phyloP scores from a whole-genome alignment of 257 asterid genomes.

The Primulina tabacum region DNA sequence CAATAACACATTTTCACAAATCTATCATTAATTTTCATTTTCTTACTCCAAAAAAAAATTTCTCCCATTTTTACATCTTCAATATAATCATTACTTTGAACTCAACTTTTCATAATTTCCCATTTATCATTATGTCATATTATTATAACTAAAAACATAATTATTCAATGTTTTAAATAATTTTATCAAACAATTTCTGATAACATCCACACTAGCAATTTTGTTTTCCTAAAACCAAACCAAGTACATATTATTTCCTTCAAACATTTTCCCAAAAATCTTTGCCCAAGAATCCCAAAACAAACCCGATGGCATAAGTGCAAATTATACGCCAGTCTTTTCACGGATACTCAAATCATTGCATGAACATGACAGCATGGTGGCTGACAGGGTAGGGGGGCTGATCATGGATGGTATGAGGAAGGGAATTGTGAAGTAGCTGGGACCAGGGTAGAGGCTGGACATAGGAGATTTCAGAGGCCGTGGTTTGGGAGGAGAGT shows the following conservation, averaged over 20 bases:
- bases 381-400: constrained; percentile 2
- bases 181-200: background rate
- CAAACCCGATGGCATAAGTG: background rate
- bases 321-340: background rate
- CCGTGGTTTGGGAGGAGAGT: background rate
- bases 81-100: no score
- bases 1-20: background rate
- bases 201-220: background rate
- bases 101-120: background rate
- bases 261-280: background rate
- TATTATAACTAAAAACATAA: background rate
- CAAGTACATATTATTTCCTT: background rate
- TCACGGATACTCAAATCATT: background rate
- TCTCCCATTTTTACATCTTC: background rate
- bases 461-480: background rate
- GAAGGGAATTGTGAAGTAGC: background rate
- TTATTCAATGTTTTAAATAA: no score
- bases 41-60: background rate
- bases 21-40: background rate
- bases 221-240: background rate
- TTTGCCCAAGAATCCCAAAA: background rate
- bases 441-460: background rate
- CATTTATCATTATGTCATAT: no score
- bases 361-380: background rate
- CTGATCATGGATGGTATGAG: constrained; percentile 1